Evolutionary conservation across 2,329 filamentous ascomycete genomes (phyloP), one percentile per base, ranked within the genome.

Genomic region (Curvularia hawaiiensis): DNA sequence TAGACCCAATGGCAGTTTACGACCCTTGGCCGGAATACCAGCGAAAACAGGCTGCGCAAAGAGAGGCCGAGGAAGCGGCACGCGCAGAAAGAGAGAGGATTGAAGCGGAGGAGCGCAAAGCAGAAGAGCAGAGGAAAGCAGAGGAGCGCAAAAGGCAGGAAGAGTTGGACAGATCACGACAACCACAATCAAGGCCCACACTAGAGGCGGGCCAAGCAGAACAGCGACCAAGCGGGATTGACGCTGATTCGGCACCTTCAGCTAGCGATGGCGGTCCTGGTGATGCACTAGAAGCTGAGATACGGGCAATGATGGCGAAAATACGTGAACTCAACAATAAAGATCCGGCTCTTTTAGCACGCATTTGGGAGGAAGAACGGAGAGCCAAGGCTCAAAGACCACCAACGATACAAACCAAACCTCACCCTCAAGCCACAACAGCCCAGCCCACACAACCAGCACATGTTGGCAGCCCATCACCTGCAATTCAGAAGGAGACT

Each of bases 251-350:
- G 40, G 44, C 22, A 4, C 22, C 46, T 20, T 35, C 56, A 28
- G 60, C 43, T 4, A 47, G 48, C 12, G 24, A 50, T 0, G 22
- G 24, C 26, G 54, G 40, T 16, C 22, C 46, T 18, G 65, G 65
- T 10, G 75, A 75, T 38, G 75, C 74, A 22, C 78, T 83, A 49
- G 83, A 83, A 59, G 70, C 73, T 2, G 80, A 85, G 63, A 83
- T 85, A 71, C 79, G 81, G 55, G 75, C 76, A 2, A 81, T 85
- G 78, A 83, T 86, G 71, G 79, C 82, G 35, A 84, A 82, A 63
- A 85, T 87, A 82, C 77, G 83, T 39, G 80, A 85, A 59, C 80
- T 84, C 57, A 84, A 85, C 58, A 73, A 74, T 26, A 81, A 82
- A 64, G 83, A 87, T 62, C 85, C 85, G 3, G 72, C 75, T 11